phyloP scores from a whole-genome alignment of 2,329 filamentous ascomycete species.

The Zymoseptoria crescenta region DNA sequence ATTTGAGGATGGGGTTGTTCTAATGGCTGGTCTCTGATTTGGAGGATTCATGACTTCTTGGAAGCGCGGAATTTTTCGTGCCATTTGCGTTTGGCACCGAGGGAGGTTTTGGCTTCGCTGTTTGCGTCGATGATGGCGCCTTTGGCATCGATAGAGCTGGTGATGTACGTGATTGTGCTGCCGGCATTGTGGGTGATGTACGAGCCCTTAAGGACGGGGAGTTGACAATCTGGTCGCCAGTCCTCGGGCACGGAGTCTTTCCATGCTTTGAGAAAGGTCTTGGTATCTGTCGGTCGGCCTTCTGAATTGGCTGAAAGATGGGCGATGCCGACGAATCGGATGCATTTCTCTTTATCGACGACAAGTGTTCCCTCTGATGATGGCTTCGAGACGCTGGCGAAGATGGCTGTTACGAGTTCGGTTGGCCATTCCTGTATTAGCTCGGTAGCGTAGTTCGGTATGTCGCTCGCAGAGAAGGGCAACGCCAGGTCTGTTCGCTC shows the following conservation, averaged over 20 bases:
- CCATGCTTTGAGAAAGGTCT: constrained; percentile 33
- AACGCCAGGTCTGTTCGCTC: constrained; percentile 35
- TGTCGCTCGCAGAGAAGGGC: constrained; percentile 28
- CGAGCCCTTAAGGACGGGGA: constrained; percentile 21
- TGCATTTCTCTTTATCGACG: constrained; percentile 16
- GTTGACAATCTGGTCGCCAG: constrained; percentile 22
- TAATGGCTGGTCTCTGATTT: neutral
- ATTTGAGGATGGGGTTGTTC: constrained; percentile 43
- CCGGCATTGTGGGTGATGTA: constrained; percentile 16
- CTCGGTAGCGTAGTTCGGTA: constrained; percentile 13
- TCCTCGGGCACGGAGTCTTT: constrained; percentile 28
- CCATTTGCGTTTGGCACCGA: constrained; percentile 31
- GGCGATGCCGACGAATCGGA: constrained; percentile 18
- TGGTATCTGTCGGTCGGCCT: constrained; percentile 16
- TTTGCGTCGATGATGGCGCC: neutral
- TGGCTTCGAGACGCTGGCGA: constrained; percentile 18
- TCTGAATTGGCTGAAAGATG: constrained; percentile 18
- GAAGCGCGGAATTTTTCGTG: constrained; percentile 32
- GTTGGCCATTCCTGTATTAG: constrained; percentile 29
- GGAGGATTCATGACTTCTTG: constrained; percentile 17
- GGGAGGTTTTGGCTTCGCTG: constrained; percentile 15
- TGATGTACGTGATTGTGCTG: constrained; percentile 17
- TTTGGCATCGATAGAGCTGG: constrained; percentile 3
- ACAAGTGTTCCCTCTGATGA: constrained; percentile 22
- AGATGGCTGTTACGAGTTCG: constrained; percentile 31